A percentile compares a stretch with the other conserved stretches of the same genome.
Evolutionary conservation across 306 rosid genomes (phyloP).

Genomic region (Vigna hirtella): DNA sequence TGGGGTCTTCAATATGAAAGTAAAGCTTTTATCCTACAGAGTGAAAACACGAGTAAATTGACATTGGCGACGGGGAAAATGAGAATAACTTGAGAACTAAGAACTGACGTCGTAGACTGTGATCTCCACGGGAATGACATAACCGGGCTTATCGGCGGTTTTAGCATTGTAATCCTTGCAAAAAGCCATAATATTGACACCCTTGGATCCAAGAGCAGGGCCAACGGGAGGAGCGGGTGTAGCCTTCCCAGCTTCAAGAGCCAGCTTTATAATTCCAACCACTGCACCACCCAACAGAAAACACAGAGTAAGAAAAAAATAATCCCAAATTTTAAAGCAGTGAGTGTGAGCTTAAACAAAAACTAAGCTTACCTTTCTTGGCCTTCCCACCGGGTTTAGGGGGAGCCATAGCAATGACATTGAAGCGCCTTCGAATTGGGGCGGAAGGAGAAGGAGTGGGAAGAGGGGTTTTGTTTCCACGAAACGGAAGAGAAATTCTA

Average conservation of each 20-base stretch:
- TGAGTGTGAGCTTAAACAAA: background rate
- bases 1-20: slow-evolving; percentile 92
- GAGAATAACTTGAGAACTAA: background rate
- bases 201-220: slow-evolving; percentile 97
- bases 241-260: slow-evolving; percentile 99
- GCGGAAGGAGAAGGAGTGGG: slow-evolving; percentile 37
- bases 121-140: slow-evolving; percentile 94
- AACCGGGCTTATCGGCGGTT: slow-evolving; percentile 95
- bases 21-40: slow-evolving; percentile 88
- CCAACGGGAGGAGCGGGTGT: slow-evolving; percentile 99
- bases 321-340: background rate
- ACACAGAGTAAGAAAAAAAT: background rate
- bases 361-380: slow-evolving; percentile 69
- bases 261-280: slow-evolving; percentile 88
- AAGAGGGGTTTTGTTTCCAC: slow-evolving; percentile 31
- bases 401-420: slow-evolving; percentile 89
- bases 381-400: slow-evolving; percentile 92
- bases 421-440: slow-evolving; percentile 60
- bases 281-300: slow-evolving; percentile 48
- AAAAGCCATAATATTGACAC: slow-evolving; percentile 97
- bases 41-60: background rate
- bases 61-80: background rate
- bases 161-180: slow-evolving; percentile 97
- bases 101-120: slow-evolving; percentile 90
- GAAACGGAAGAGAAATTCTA: slow-evolving; percentile 38